These are phyloP conservation scores for Neurospora tetraspora DNA, from an alignment of 495 filamentous ascomycete genomes.

Conservation along the genomic window DNA sequence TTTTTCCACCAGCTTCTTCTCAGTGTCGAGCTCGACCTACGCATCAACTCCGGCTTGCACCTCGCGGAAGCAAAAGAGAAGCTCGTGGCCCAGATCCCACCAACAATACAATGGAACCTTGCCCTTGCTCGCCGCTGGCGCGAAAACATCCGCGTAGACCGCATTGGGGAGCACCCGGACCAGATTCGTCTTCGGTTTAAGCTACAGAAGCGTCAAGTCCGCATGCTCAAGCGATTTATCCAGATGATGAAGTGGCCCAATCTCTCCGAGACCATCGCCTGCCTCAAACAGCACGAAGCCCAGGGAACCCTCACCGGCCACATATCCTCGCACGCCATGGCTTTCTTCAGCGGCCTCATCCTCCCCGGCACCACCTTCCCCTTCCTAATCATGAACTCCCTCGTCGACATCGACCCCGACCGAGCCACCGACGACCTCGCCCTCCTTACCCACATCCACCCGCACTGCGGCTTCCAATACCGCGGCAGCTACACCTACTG, in stretches of 20 bases:
- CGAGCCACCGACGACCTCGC: slow-evolving; percentile 47
- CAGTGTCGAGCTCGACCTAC: slow-evolving; percentile 54
- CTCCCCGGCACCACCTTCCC: slow-evolving; percentile 59
- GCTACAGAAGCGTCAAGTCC: slow-evolving; percentile 47
- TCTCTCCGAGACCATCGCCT: slow-evolving; percentile 47
- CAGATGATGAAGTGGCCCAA: slow-evolving; percentile 67
- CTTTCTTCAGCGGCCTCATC: slow-evolving; percentile 61
- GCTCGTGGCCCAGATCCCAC: slow-evolving; percentile 48
- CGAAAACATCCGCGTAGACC: slow-evolving; percentile 53
- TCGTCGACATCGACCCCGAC: slow-evolving; percentile 61
- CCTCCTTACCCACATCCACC: slow-evolving; percentile 49
- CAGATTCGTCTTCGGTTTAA: slow-evolving; percentile 49
- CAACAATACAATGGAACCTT: slow-evolving; percentile 57
- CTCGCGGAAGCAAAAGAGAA: slow-evolving; percentile 43
- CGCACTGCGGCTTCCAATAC: slow-evolving; percentile 63
- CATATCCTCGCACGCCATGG: slow-evolving; percentile 55
- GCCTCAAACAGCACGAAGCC: slow-evolving; percentile 46
- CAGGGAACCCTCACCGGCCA: slow-evolving; percentile 43
- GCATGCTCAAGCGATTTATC: slow-evolving; percentile 54
- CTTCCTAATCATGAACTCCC: slow-evolving; percentile 62
- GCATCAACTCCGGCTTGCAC: slow-evolving; percentile 47
- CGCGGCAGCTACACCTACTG: slow-evolving; percentile 59
- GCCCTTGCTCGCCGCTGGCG: slow-evolving; percentile 59
- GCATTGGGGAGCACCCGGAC: slow-evolving; percentile 29
- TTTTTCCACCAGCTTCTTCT: slow-evolving; percentile 69